Conservation (phyloP, 768 basidiomycete genomes). For the Tulasnella sp. region DNA sequence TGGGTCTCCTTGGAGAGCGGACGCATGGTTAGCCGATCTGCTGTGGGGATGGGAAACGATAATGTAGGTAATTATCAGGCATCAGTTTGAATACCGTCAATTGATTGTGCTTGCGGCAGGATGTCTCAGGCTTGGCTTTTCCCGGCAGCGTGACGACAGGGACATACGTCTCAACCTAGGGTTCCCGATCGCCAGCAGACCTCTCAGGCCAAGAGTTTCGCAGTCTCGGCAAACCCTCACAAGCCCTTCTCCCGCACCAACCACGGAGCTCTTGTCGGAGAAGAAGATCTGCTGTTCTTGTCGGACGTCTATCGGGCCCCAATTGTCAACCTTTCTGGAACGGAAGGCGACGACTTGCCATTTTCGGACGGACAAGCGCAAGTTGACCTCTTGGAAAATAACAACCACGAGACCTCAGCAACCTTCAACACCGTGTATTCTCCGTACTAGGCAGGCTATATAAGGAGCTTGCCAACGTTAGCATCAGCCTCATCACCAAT, state of each 20-base stretch:
- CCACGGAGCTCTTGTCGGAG: not conserved
- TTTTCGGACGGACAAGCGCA: not conserved
- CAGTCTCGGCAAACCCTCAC: too few species aligned
- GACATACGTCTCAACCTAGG: not conserved
- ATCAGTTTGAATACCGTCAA: not conserved
- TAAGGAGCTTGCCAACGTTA: not conserved
- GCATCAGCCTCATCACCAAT: not conserved
- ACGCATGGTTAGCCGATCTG: not conserved
- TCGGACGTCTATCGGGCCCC: too few species aligned
- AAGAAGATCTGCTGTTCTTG: not conserved
- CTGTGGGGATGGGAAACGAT: not conserved
- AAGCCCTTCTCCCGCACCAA: not conserved
- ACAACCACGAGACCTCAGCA: not conserved
- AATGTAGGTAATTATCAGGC: not conserved
- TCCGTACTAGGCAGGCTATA: not conserved
- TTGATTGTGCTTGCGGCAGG: not conserved
- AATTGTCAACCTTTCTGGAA: not conserved
- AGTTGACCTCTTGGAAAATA: not conserved
- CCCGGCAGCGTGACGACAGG: not conserved
- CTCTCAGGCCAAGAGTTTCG: not conserved
- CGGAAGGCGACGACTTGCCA: not conserved
- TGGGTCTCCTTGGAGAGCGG: not conserved
- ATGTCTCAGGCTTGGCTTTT: not conserved
- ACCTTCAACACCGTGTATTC: not conserved
- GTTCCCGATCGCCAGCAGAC: not conserved